Evolutionary conservation across 108 stramenopile species (phyloP).

Genomic region (Aurantiochytrium sp.): DNA sequence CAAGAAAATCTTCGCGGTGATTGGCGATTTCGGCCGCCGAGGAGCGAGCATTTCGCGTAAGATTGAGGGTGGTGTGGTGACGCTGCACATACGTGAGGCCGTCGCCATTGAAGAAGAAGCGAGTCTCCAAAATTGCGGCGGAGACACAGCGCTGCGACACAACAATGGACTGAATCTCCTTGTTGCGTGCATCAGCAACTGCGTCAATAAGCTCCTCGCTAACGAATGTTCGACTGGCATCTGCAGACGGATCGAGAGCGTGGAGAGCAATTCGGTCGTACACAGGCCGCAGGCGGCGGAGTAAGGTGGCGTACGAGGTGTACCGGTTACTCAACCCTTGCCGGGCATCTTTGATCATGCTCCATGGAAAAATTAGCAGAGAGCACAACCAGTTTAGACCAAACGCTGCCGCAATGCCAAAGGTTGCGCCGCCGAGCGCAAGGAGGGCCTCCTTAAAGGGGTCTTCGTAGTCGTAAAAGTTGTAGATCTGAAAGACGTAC

Average conservation of each 20-base stretch:
- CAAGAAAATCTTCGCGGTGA: not conserved
- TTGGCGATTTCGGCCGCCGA: not conserved
- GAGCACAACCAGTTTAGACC: not conserved
- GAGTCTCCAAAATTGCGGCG: not conserved
- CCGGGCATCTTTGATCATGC: not conserved
- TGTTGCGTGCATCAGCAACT: not conserved
- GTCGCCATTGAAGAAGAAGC: not conserved
- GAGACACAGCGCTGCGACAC: not conserved
- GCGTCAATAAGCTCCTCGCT: not conserved
- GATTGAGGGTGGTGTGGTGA: not conserved
- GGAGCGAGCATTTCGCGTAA: not conserved
- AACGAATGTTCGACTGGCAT: not conserved
- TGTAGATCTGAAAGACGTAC: not conserved
- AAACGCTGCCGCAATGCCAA: not conserved
- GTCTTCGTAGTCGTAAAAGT: not conserved
- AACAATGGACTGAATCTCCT: not conserved
- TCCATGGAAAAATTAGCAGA: not conserved
- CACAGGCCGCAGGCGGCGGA: not conserved
- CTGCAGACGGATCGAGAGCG: not conserved
- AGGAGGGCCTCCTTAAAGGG: not conserved
- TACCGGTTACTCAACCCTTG: not conserved
- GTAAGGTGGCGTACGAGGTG: not conserved
- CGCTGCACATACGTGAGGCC: not conserved
- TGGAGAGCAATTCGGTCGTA: not conserved
- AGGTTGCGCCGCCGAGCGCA: not conserved